Conservation (phyloP, 2,329 filamentous ascomycete species). For the Diplodia intermedia region DNA sequence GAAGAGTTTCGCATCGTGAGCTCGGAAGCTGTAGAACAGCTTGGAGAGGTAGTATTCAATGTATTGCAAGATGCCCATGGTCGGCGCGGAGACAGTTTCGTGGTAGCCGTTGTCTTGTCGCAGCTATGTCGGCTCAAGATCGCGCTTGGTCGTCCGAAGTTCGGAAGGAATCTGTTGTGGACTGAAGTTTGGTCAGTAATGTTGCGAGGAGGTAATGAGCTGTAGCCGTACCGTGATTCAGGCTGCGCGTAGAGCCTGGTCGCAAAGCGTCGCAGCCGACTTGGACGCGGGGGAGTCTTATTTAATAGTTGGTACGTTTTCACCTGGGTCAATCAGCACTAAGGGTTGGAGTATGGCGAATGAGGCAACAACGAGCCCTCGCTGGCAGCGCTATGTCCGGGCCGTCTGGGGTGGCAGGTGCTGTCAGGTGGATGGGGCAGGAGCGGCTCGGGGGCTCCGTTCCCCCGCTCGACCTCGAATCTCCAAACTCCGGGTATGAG, state of each 20-base stretch:
- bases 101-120: no score
- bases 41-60: constrained; percentile 20
- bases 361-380: not conserved
- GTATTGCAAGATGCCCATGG: constrained; percentile 5
- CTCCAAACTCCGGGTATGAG: not conserved
- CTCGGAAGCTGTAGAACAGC: constrained; percentile 11
- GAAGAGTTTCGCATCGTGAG: constrained; percentile 24
- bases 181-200: not conserved
- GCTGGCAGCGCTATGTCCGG: constrained; percentile 6
- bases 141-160: no score
- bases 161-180: not conserved
- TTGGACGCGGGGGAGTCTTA: not conserved
- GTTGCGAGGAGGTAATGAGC: not conserved
- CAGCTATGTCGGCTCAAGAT: no score
- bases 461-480: not conserved
- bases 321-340: not conserved
- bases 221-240: not conserved
- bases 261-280: not conserved
- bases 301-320: not conserved
- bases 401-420: not conserved
- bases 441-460: not conserved
- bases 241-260: not conserved
- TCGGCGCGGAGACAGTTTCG: not conserved
- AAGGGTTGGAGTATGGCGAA: not conserved
- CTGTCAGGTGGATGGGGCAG: not conserved